Base-by-base conservation (phyloP, 106 monocot genomes). In the Acorus calamus region DNA sequence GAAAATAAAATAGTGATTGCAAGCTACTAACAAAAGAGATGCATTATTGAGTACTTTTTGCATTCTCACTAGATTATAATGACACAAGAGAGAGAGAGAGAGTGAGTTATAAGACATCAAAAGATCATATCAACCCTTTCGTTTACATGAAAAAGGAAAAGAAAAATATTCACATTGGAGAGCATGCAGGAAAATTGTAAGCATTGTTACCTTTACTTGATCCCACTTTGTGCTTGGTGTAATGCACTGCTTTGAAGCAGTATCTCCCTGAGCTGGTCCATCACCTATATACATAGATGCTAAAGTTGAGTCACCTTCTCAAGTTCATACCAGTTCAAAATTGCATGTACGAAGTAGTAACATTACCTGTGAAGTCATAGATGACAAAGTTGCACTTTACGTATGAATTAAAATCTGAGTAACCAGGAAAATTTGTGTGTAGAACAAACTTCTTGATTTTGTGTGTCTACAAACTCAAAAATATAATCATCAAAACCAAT, bases 391-490 rank as follows among this genome's bases (percentile, higher is more conserved):
- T 96, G 77, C 94, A 96, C 59, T 87, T 96, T 50, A 76, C 87
- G 45, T 96, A 96, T 14, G 90, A 66, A 62, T 96, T 96, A 56
- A 96, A 96, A 82, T 96, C 90, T 66, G 87, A 82, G 76, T 96
- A 90, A 3, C 94, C 94, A 47, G 94, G 94, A 59, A 84, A 82
- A 56, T 96, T 96, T 59, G 94, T 87, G 70, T 96, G 90, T 44
- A 96, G 72, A 68, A 96, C 90, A 72, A 96, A 96, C 78, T 96
- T 96, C 80, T 96, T 96, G 74, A 96, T 87, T 69, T 66, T 96
- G 62, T 96, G 94, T 44, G 87, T 90, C 94, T 96, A 78, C 49
- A 65, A 48, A 14, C 14, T 68, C 11, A 66, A 64, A 53, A 50
- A n/a, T 42, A 49, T 48, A 47, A 46, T 50, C 59, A 42, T 9